phyloP scores from a whole-genome alignment of 257 asterid genomes.

The Nicotiana tabacum region DNA sequence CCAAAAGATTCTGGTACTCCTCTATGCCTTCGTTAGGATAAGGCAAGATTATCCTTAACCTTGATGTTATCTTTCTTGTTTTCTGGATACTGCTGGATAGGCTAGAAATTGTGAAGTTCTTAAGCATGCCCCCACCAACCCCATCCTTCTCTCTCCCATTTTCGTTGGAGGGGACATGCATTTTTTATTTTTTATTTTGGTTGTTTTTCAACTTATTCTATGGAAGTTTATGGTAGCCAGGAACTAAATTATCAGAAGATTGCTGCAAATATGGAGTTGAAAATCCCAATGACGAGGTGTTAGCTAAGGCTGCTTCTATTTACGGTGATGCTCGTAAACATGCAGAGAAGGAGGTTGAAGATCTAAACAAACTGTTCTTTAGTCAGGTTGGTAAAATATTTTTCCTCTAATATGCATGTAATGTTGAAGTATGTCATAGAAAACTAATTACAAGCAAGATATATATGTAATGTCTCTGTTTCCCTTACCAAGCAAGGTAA shows the following conservation, averaged over 20 bases:
- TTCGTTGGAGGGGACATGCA: background rate
- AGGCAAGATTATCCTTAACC: background rate
- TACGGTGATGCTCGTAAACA: constrained; percentile 93
- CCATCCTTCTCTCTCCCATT: background rate
- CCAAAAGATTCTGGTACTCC: background rate
- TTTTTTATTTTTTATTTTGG: background rate
- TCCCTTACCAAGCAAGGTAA: too few relatives aligned
- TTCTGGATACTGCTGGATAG: background rate
- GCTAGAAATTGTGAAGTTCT: background rate
- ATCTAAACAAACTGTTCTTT: constrained; percentile 63
- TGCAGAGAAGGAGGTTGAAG: constrained; percentile 95
- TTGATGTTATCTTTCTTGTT: background rate
- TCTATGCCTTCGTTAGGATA: background rate
- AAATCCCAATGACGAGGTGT: constrained; percentile 68
- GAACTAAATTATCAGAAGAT: constrained; percentile 92
- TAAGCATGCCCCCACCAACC: background rate
- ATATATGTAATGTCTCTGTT: background rate
- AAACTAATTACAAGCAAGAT: background rate
- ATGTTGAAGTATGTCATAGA: background rate
- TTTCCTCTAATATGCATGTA: background rate
- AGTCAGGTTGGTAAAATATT: constrained; percentile 55
- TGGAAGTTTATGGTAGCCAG: constrained; percentile 43
- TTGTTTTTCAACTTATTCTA: background rate
- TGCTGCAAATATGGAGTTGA: constrained; percentile 80
- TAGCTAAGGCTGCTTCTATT: constrained; percentile 79